Conservation (phyloP, 441 rosid species). For the Codiaeum variegatum region DNA sequence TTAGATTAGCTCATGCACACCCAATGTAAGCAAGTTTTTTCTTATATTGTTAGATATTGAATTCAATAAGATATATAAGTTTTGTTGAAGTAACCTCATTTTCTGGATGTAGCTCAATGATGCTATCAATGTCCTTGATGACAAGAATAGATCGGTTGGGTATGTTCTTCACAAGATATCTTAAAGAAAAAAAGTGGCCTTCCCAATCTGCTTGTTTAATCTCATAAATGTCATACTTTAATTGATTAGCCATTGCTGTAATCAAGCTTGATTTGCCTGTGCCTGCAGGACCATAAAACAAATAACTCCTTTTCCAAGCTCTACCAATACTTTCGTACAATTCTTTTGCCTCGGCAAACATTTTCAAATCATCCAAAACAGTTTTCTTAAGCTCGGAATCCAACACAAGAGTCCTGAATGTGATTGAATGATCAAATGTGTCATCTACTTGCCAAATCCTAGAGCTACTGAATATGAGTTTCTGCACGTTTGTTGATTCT, state of each 20-base stretch:
- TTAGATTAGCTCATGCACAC: no score
- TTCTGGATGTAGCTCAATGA: not conserved
- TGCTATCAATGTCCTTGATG: conserved; percentile 1
- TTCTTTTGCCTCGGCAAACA: not conserved
- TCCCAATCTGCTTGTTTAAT: not conserved
- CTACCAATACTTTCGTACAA: not conserved
- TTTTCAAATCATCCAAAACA: conserved; percentile 1
- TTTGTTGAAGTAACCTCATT: conserved; percentile 4
- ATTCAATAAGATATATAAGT: no score
- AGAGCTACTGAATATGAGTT: no score
- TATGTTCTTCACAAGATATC: not conserved
- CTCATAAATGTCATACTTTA: conserved; percentile 7
- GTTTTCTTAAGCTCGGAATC: not conserved
- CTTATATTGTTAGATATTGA: no score
- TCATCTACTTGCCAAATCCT: not conserved
- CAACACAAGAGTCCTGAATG: conserved; percentile 8
- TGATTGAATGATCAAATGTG: not conserved
- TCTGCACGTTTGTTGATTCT: conserved; percentile 1
- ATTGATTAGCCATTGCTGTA: conserved; percentile 4
- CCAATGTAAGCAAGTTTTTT: no score
- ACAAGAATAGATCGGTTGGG: not conserved
- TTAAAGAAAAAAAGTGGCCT: not conserved
- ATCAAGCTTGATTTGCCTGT: conserved; percentile 6
- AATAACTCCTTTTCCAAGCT: conserved; percentile 1
- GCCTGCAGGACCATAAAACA: conserved; percentile 4